Base-by-base conservation (phyloP, 495 filamentous ascomycete species). In the Neurospora sp. region DNA sequence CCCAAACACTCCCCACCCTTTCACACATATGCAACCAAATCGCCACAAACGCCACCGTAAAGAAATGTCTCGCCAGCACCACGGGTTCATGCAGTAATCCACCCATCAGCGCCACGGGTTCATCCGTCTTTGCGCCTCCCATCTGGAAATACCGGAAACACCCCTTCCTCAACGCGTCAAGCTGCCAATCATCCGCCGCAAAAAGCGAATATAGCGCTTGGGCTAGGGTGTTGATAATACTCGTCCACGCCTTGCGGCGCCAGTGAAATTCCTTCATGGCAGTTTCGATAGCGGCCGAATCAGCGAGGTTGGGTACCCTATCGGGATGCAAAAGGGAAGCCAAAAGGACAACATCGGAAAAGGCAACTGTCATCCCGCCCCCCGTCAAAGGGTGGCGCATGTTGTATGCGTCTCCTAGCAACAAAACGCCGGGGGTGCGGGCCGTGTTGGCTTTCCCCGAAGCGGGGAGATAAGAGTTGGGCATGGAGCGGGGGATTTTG, bases 361-460 rank as follows among this genome's bases (percentile, higher is more conserved):
- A 90, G 4, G 93, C 94, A 0, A 98, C 94, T 0, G 94, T 97
- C 94, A 98, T 98, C 75, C 94, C 94, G 76, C 94, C 94, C 71
- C 94, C 94, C 0, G 94, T 98, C 15, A 98, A 84, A 0, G 94
- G 94, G 83, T 98, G 94, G 5, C 94, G 92, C 94, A 98, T 98
- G 83, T 98, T 98, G 84, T 95, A 90, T 9, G 94, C 94, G 82
- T 98, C 94, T 72, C 94, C 94, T 24, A 97, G 84, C 38, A 99
- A 83, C 42, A 97, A 84, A 74, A 98, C 83, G 13, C 96, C 96
- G 0, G 90, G 88, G 4, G 90, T 88, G 62, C 86, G 88, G 75
- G 90, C 89, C 66, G 91, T 90, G 34, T 83, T 84, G 11, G 89
- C 86, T 66, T 19, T 19, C 3, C 24, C 54, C 1, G 54, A 66